A percentile compares a stretch with the other conserved stretches of the same genome.
Conservation (phyloP, 129 eudicot species). For the Glebionis coronaria region DNA sequence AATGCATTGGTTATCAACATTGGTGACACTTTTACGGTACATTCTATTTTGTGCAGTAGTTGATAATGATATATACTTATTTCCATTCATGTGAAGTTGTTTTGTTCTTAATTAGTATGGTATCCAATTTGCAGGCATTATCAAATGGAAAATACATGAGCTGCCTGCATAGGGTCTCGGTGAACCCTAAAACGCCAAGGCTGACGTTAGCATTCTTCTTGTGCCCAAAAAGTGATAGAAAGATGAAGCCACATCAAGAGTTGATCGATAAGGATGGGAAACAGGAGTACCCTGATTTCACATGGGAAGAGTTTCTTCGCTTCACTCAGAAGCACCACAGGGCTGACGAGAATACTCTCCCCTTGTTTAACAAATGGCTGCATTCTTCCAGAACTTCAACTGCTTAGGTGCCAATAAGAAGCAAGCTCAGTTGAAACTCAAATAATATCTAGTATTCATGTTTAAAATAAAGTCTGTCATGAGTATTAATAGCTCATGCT, state of each 20-base stretch:
- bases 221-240: constrained; percentile 53
- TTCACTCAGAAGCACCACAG: constrained; percentile 49
- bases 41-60: background rate
- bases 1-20: constrained; percentile 67
- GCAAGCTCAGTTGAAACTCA: background rate
- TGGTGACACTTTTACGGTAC: constrained; percentile 74
- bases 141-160: constrained; percentile 66
- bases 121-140: constrained; percentile 41
- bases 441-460: background rate
- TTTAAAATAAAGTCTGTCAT: background rate
- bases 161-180: constrained; percentile 59
- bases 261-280: constrained; percentile 20
- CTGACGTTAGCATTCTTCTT: constrained; percentile 45
- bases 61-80: background rate
- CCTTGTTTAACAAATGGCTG: constrained; percentile 37
- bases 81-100: background rate
- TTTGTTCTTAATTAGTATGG: background rate
- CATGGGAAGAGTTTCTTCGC: constrained; percentile 36
- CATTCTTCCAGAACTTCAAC: constrained; percentile 14
- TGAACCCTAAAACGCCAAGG: constrained; percentile 38
- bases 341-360: constrained; percentile 40
- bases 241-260: constrained; percentile 39
- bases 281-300: constrained; percentile 46
- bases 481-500: background rate
- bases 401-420: background rate